Evolutionary conservation across 805 yeast species (phyloP).

Genomic region (Candida sanyiensis): DNA sequence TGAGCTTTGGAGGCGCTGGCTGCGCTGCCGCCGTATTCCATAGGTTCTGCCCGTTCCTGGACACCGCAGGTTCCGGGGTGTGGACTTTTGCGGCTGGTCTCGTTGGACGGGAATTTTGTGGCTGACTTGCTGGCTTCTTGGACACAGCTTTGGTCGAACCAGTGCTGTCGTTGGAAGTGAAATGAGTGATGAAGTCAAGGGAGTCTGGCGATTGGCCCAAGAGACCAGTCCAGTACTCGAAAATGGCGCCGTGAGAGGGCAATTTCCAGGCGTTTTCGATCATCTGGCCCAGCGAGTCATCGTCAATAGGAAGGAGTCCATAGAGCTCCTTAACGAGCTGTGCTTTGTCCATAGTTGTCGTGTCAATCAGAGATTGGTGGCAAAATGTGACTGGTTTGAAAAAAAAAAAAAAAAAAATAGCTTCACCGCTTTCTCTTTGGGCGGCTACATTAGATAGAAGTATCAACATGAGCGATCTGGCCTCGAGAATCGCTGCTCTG

Average conservation of each 20-base stretch:
- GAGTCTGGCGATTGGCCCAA: constrained; percentile 55
- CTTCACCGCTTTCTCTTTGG: too few relatives aligned
- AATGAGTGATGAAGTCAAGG: constrained; percentile 39
- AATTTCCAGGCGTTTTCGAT: constrained; percentile 46
- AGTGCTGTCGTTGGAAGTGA: constrained; percentile 26
- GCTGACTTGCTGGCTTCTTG: constrained; percentile 3
- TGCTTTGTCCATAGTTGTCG: constrained; percentile 2
- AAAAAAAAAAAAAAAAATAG: too few relatives aligned
- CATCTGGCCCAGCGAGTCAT: constrained; percentile 49
- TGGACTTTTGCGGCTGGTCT: neutral
- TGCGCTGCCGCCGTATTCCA: constrained; percentile 14
- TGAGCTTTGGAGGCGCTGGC: constrained; percentile 3
- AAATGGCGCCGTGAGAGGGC: constrained; percentile 41
- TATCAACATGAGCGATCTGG: too few relatives aligned
- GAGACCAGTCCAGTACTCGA: constrained; percentile 47
- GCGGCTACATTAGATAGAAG: too few relatives aligned
- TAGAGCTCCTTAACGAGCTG: constrained; percentile 16
- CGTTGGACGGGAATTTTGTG: too few relatives aligned
- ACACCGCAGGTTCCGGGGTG: neutral
- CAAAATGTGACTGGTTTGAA: too few relatives aligned
- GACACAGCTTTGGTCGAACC: neutral
- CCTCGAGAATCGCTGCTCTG: too few relatives aligned
- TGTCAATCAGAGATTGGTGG: neutral
- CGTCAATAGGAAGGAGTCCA: constrained; percentile 51
- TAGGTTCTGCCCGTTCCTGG: constrained; percentile 8